Conservation (phyloP, 2,329 filamentous ascomycete species). For the Didymella lethalis region DNA sequence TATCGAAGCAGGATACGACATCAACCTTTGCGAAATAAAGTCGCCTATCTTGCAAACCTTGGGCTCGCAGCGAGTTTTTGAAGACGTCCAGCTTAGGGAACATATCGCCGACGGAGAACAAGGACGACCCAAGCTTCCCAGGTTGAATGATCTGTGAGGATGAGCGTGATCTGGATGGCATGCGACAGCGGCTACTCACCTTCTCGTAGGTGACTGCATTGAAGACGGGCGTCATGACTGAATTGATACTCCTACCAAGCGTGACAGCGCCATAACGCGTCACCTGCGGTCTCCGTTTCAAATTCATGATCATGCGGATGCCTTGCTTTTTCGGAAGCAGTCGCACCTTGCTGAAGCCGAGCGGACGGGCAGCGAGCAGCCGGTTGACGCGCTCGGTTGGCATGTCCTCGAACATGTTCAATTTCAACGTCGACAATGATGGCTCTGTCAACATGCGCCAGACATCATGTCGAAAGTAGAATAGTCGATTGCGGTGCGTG, state of each 20-base stretch:
- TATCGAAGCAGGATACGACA: conserved; percentile 92
- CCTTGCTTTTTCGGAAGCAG: conserved; percentile 81
- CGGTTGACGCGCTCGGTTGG: conserved; percentile 63
- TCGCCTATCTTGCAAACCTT: conserved; percentile 47
- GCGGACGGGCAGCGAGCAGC: conserved; percentile 66
- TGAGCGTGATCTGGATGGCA: conserved; percentile 16
- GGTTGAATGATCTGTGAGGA: conserved; percentile 51
- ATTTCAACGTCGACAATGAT: conserved; percentile 71
- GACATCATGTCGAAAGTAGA: conserved; percentile 94
- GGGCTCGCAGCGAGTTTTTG: conserved; percentile 58
- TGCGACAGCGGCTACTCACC: conserved; percentile 52
- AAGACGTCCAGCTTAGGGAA: conserved; percentile 77
- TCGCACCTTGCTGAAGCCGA: conserved; percentile 81
- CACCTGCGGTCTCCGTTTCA: conserved; percentile 70
- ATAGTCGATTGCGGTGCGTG: conserved; percentile 78
- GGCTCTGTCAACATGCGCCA: conserved; percentile 83
- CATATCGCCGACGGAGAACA: conserved; percentile 84
- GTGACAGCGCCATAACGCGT: conserved; percentile 61
- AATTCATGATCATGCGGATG: conserved; percentile 86
- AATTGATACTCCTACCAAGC: conserved; percentile 73
- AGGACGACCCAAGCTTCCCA: conserved; percentile 73
- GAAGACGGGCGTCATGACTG: conserved; percentile 75
- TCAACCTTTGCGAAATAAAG: conserved; percentile 94
- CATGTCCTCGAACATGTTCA: conserved; percentile 80
- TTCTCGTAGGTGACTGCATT: conserved; percentile 81